Conservation (phyloP, 305 asterid species). For the Solanum hybrid region DNA sequence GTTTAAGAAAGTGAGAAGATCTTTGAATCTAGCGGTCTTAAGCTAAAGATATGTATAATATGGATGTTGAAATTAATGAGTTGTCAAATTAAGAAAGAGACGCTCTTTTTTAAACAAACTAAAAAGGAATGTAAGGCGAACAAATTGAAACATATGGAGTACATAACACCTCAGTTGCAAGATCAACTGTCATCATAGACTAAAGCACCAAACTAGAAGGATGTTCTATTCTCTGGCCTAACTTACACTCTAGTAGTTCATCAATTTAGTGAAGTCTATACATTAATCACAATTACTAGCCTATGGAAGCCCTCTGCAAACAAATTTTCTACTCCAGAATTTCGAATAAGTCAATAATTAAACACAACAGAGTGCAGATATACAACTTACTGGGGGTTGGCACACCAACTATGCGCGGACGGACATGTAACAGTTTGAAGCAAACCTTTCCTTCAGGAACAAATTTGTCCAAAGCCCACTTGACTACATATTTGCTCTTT, state of each 20-base stretch:
- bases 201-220: too few relatives aligned
- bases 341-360: not conserved
- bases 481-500: constrained; percentile 41
- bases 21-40: not conserved
- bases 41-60: not conserved
- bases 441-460: constrained; percentile 45
- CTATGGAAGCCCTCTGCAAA: not conserved
- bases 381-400: constrained; percentile 76
- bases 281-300: not conserved
- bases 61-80: not conserved
- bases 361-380: not conserved
- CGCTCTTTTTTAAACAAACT: not conserved
- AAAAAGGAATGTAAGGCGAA: not conserved
- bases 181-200: not conserved
- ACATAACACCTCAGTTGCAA: not conserved
- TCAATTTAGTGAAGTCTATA: not conserved
- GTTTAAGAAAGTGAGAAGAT: not conserved
- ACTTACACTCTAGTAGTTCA: not conserved
- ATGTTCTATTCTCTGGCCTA: too few relatives aligned
- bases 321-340: not conserved
- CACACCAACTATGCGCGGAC: constrained; percentile 40
- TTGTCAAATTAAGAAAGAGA: not conserved
- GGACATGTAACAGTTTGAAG: constrained; percentile 61
- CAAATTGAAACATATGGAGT: not conserved
- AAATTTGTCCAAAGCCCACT: constrained; percentile 81